Percentiles rank a stretch among this genome's conserved stretches.
phyloP scores from a whole-genome alignment of 2,329 filamentous ascomycete species.

The Emergomyces pasteurianus region DNA sequence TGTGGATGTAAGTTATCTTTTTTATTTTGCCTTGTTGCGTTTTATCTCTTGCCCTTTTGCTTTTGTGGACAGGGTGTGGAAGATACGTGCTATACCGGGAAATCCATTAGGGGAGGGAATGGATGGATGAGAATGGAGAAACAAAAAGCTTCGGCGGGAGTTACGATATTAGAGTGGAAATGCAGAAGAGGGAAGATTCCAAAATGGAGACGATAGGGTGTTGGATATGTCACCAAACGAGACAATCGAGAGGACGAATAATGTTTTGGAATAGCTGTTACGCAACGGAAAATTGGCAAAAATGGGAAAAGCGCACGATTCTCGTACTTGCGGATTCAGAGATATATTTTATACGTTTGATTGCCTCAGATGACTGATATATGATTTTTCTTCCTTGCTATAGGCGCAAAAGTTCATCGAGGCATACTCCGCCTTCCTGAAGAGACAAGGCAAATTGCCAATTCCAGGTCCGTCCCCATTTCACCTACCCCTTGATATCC shows the following conservation, averaged over 20 bases:
- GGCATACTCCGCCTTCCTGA: slow-evolving; percentile 57
- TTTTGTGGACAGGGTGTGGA: not conserved
- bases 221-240: not conserved
- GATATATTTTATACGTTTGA: not conserved
- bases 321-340: not conserved
- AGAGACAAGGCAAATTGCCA: slow-evolving; percentile 59
- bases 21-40: slow-evolving; percentile 3
- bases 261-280: no score
- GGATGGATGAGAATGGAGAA: not conserved
- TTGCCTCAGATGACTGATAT: slow-evolving; percentile 5
- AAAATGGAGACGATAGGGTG: not conserved
- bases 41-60: not conserved
- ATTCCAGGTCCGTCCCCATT: slow-evolving; percentile 48
- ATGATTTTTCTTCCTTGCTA: slow-evolving; percentile 9
- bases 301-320: not conserved
- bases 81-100: not conserved
- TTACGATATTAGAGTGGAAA: not conserved
- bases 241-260: not conserved
- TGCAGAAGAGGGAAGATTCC: not conserved
- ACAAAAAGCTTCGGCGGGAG: not conserved
- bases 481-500: slow-evolving; percentile 6
- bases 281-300: not conserved
- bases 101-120: not conserved
- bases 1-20: slow-evolving; percentile 47
- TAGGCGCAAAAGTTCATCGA: slow-evolving; percentile 57